These are phyloP conservation scores for Lasiosphaeris hirsuta DNA, from an alignment of 495 filamentous ascomycete genomes.

Conservation along the genomic window DNA sequence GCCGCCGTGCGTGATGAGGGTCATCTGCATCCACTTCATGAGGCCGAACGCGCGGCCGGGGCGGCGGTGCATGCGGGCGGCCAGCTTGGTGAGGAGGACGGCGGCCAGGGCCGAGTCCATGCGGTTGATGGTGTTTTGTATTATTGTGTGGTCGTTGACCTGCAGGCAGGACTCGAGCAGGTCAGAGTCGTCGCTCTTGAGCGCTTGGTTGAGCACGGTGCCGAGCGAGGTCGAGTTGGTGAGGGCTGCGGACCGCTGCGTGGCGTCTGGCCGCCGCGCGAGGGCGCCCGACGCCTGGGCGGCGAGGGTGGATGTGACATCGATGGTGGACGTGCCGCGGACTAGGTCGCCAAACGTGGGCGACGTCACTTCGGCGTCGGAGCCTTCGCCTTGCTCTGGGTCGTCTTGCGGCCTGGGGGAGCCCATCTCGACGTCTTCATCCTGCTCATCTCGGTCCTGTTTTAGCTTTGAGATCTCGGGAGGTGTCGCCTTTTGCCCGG, in stretches of 20 bases:
- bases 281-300: constrained; percentile 33
- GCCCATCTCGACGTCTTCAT: constrained; percentile 25
- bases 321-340: constrained; percentile 69
- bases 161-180: constrained; percentile 92
- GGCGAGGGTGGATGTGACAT: constrained; percentile 64
- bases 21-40: constrained; percentile 97
- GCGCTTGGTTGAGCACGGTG: constrained; percentile 86
- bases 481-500: neutral
- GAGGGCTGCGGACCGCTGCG: constrained; percentile 40
- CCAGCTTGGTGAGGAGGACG: constrained; percentile 73
- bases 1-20: constrained; percentile 89
- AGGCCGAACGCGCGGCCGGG: constrained; percentile 86
- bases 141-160: constrained; percentile 65
- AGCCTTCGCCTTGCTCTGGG: constrained; percentile 41
- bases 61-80: constrained; percentile 79
- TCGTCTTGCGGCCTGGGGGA: constrained; percentile 34
- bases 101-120: constrained; percentile 80
- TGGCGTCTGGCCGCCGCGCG: constrained; percentile 35
- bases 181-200: constrained; percentile 81
- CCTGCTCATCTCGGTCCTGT: constrained; percentile 35
- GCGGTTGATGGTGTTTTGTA: constrained; percentile 84
- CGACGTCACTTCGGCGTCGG: constrained; percentile 46
- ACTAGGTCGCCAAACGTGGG: constrained; percentile 88
- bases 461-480: constrained; percentile 10
- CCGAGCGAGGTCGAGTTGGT: constrained; percentile 78